Evolutionary conservation across 2,329 filamentous ascomycete genomes (phyloP), one percentile per base, ranked within the genome.

Genomic region (Aureobasidium sp.): DNA sequence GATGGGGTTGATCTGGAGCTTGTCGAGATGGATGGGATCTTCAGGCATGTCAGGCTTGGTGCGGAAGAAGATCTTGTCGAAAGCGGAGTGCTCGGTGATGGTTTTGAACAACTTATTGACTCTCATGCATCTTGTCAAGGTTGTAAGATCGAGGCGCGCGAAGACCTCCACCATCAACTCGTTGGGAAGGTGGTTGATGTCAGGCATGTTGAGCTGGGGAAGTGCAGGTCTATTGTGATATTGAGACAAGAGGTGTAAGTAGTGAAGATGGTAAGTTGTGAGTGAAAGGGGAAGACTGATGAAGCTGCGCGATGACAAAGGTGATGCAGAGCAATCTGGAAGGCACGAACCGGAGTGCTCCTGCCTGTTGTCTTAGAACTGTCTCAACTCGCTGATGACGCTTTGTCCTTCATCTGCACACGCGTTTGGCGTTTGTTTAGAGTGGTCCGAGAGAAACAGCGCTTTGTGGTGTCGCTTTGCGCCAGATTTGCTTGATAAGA

Each of bases 31-130:
- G 23, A 53, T 25, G 2, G 9, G 17, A 13, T 27, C 33, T n/a
- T 7, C 23, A 29, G 9, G 17, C 17, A 10, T 19, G 33, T 19
- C 13, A 19, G 2, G 1, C 23, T 38, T 42, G 17, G 50, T 29
- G 23, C 50, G 50, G 17, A 53, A 53, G 50, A 53, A 40, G 15
- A 53, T 40, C 17, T 53, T 42, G 35, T 53, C 50, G 35, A 53
- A 42, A 23, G 15, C 25, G 15, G 21, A 19, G 37, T 40, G 50
- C 17, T 53, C 23, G 15, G n/a, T 53, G 8, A 38, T 27, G 23
- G 17, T 7, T 4, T 42, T 19, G 23, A 53, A 40, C 6, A 13
- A 19, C 17, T 29, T 53, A 23, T 15, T 42, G 35, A 29, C 21
- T 17, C 50, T 17, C 50, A 42, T 42, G 11, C 33, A 38, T 40